These are phyloP conservation scores for Melianthus villosus DNA, from an alignment of 441 rosid species.

Conservation along the genomic window DNA sequence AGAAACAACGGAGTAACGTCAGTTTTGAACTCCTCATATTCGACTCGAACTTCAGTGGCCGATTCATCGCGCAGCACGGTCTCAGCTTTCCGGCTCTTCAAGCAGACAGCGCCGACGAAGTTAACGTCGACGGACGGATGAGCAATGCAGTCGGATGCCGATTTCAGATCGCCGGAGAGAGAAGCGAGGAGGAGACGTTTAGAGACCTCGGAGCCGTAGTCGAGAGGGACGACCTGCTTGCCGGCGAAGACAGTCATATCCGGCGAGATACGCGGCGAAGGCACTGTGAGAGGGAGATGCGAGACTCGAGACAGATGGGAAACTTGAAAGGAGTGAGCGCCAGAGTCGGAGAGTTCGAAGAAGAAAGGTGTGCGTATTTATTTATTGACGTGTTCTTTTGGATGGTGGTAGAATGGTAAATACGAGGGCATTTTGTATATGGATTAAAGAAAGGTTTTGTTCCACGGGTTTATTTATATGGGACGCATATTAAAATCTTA, in stretches of 20 bases:
- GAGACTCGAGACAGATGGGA: slow-evolving; percentile 27
- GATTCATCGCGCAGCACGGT: slow-evolving; percentile 48
- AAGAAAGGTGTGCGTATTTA: slow-evolving; percentile 14
- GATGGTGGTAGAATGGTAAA: too few relatives aligned
- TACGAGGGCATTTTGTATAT: too few relatives aligned
- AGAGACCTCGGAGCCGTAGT: slow-evolving; percentile 70
- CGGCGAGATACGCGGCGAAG: slow-evolving; percentile 7
- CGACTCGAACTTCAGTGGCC: slow-evolving; percentile 42
- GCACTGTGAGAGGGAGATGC: slow-evolving; percentile 11
- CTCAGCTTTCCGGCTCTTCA: slow-evolving; percentile 51
- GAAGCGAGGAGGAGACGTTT: slow-evolving; percentile 70
- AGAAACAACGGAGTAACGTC: slow-evolving; percentile 78
- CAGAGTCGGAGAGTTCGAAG: slow-evolving; percentile 15
- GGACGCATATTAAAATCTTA: too few relatives aligned
- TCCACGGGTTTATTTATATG: too few relatives aligned
- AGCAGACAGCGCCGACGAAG: slow-evolving; percentile 61
- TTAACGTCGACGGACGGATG: slow-evolving; percentile 73
- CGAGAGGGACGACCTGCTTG: slow-evolving; percentile 78
- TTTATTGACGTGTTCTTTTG: slow-evolving; percentile 10
- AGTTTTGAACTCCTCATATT: slow-evolving; percentile 73
- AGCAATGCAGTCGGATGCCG: slow-evolving; percentile 40
- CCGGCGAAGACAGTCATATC: slow-evolving; percentile 67
- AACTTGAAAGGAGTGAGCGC: slow-evolving; percentile 55
- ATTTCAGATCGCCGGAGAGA: slow-evolving; percentile 41
- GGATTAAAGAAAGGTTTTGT: too few relatives aligned